Conservation (phyloP, 257 asterid species). For the Solanum clarkiae region DNA sequence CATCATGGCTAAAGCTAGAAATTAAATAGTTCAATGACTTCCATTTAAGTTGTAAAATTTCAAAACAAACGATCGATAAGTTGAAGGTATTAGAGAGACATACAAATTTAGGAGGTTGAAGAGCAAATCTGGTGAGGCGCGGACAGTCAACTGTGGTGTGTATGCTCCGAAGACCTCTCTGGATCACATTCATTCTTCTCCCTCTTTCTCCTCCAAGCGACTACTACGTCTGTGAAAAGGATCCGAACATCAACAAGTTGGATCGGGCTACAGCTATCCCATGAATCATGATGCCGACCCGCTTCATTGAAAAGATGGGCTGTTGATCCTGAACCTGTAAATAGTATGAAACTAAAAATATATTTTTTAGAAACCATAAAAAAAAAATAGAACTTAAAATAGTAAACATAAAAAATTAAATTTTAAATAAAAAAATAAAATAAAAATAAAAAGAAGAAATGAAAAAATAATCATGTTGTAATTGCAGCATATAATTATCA, state of each 20-base stretch:
- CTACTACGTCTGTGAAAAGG: neutral
- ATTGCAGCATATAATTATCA: no score
- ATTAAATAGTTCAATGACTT: neutral
- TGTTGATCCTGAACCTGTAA: neutral
- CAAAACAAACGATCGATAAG: neutral
- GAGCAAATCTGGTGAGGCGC: constrained; percentile 48
- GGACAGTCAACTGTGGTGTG: constrained; percentile 35
- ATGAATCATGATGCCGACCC: neutral
- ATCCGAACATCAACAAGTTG: neutral
- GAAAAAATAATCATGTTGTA: no score
- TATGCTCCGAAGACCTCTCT: constrained; percentile 23
- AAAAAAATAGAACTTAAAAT: no score
- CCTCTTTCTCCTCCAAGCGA: neutral
- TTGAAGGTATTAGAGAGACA: neutral
- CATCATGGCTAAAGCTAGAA: neutral
- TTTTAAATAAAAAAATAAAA: no score
- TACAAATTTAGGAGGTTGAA: constrained; percentile 59
- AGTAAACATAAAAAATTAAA: no score
- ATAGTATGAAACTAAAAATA: no score
- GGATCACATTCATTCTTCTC: neutral
- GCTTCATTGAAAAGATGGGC: neutral
- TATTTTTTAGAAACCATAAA: no score
- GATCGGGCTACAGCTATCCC: neutral
- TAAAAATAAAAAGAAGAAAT: no score
- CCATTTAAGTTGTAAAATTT: neutral